phyloP scores from a whole-genome alignment of 2,329 filamentous ascomycete species.

The Diaporthe amygdali region DNA sequence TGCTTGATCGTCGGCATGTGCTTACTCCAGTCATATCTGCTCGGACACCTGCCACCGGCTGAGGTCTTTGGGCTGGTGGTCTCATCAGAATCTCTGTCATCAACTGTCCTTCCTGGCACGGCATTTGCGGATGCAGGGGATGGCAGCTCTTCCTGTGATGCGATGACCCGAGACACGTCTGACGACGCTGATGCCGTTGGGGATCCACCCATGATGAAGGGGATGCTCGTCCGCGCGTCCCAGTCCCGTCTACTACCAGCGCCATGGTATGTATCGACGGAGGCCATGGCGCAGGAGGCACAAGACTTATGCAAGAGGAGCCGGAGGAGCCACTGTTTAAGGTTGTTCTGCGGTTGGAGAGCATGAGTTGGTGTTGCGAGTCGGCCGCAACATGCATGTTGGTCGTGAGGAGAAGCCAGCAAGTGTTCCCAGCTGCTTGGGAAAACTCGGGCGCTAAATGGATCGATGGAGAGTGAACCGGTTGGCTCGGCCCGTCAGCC shows the following conservation, averaged over 20 bases:
- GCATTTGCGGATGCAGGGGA: not conserved
- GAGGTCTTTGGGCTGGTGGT: not conserved
- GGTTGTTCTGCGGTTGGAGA: not conserved
- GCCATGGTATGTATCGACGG: not conserved
- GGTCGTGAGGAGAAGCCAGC: slow-evolving; percentile 11
- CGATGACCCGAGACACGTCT: not conserved
- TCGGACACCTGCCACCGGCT: slow-evolving; percentile 23
- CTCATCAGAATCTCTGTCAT: not conserved
- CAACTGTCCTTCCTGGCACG: not conserved
- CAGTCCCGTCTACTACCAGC: not conserved
- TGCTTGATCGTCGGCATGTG: slow-evolving; percentile 27
- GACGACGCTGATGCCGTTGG: not conserved
- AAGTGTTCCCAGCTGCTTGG: slow-evolving; percentile 5
- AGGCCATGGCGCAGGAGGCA: slow-evolving; percentile 1
- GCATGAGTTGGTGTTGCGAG: slow-evolving; percentile 5
- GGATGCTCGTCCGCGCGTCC: not conserved
- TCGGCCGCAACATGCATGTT: slow-evolving; percentile 6
- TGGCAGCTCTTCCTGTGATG: not conserved
- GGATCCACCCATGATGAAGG: not conserved
- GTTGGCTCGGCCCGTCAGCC: not conserved
- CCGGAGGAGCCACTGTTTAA: not conserved
- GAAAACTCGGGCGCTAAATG: slow-evolving; percentile 3
- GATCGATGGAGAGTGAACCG: not conserved
- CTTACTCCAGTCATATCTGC: slow-evolving; percentile 26
- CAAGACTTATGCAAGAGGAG: not conserved